A percentile compares a stretch with the other conserved stretches of the same genome.
These are phyloP conservation scores for Corymbia citriodora DNA, from an alignment of 441 rosid genomes.

Conservation along the genomic window DNA sequence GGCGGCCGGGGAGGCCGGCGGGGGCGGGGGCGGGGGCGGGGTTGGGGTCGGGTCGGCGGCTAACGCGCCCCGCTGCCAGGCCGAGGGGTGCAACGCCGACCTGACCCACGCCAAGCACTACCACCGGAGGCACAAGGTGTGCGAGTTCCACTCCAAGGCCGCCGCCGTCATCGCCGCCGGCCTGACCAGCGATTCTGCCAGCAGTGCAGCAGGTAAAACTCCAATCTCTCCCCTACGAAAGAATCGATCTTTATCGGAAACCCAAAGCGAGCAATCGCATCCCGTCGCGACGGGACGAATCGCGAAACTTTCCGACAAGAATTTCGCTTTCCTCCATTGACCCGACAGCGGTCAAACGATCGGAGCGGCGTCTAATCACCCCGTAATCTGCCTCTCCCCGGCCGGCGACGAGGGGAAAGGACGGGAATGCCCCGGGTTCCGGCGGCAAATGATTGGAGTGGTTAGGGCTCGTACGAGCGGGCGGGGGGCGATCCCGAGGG, in stretches of 20 bases:
- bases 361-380: neutral
- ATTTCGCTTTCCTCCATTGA: neutral
- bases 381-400: neutral
- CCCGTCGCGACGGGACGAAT: neutral
- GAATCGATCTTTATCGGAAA: neutral
- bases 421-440: conserved; percentile 13
- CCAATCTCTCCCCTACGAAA: neutral
- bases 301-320: neutral
- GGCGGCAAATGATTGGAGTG: conserved; percentile 18
- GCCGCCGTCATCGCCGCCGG: conserved; percentile 85
- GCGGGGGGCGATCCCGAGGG: conserved; percentile 30
- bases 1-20: conserved; percentile 26
- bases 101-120: conserved; percentile 90
- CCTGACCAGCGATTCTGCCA: conserved; percentile 97
- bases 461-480: neutral
- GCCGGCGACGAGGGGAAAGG: neutral
- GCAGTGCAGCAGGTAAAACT: conserved; percentile 93
- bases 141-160: conserved; percentile 95
- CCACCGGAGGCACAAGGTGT: conserved; percentile 94
- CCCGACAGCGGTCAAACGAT: neutral
- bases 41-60: conserved; percentile 32
- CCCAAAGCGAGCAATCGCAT: neutral
- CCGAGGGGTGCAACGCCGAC: conserved; percentile 94
- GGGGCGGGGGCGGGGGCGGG: conserved; percentile 4
- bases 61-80: conserved; percentile 77